These are phyloP conservation scores for Yarrowia bubula DNA, from an alignment of 805 yeast genomes.

Conservation along the genomic window DNA sequence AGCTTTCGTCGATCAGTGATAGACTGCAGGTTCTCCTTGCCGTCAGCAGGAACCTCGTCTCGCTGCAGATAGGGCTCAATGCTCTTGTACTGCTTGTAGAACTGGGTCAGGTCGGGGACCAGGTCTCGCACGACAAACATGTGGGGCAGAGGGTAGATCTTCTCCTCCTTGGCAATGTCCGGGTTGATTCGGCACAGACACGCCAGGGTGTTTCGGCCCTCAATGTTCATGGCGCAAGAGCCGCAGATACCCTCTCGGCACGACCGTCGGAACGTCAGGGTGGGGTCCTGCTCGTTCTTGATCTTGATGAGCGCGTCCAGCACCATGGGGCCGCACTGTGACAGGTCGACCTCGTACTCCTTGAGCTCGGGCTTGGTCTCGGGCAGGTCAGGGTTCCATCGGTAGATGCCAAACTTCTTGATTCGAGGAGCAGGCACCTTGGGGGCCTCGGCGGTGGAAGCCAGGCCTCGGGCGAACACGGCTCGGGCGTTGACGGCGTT, in stretches of 20 bases:
- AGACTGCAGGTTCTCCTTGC: conserved; percentile 87
- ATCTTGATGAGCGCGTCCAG: conserved; percentile 91
- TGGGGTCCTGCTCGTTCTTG: conserved; percentile 94
- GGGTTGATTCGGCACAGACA: conserved; percentile 92
- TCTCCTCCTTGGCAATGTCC: conserved; percentile 67
- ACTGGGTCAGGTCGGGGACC: conserved; percentile 96
- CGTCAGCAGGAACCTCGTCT: conserved; percentile 74
- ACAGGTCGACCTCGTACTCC: conserved; percentile 78
- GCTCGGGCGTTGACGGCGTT: conserved; percentile 5
- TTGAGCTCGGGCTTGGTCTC: conserved; percentile 85
- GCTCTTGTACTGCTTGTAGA: conserved; percentile 97
- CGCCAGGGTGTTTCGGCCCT: conserved; percentile 95
- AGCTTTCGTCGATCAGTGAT: conserved; percentile 91
- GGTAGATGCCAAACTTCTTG: conserved; percentile 87
- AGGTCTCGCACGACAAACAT: conserved; percentile 96
- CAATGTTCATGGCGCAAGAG: conserved; percentile 99
- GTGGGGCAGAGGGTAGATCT: conserved; percentile 96
- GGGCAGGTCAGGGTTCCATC: conserved; percentile 98
- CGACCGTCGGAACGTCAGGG: conserved; percentile 94
- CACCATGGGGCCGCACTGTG: conserved; percentile 96
- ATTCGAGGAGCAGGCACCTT: conserved; percentile 34
- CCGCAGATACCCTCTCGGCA: conserved; percentile 99
- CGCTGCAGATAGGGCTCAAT: conserved; percentile 96
- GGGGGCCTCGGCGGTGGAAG: conserved; percentile 25
- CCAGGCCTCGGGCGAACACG: conserved; percentile 23